Evolutionary conservation across 441 rosid genomes (phyloP).

Genomic region (Arabidopsis hybrid): DNA sequence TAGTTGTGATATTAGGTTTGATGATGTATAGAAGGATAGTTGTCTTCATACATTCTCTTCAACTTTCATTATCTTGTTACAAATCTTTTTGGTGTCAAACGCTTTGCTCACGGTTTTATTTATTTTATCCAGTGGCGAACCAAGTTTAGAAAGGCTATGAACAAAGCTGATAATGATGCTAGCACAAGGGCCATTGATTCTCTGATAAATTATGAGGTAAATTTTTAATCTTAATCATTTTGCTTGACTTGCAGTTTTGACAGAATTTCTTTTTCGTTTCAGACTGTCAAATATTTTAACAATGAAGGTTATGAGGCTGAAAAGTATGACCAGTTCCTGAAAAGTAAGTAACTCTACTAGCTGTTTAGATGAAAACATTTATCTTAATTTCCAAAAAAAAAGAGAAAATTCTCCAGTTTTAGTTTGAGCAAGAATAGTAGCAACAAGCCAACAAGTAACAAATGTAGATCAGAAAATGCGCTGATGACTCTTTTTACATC

Average conservation of each 20-base stretch:
- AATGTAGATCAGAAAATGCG: neutral
- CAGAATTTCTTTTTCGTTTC: slow-evolving; percentile 42
- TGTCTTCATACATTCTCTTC: slow-evolving; percentile 6
- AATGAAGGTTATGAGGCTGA: slow-evolving; percentile 80
- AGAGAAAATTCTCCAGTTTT: neutral
- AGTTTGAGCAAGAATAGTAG: slow-evolving; percentile 22
- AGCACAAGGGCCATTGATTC: slow-evolving; percentile 90
- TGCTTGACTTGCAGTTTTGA: slow-evolving; percentile 29
- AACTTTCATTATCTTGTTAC: neutral
- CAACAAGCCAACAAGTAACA: neutral
- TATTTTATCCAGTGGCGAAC: slow-evolving; percentile 74
- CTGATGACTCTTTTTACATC: slow-evolving; percentile 8
- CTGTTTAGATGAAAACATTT: slow-evolving; percentile 4
- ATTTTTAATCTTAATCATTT: slow-evolving; percentile 18
- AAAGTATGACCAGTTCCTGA: slow-evolving; percentile 77
- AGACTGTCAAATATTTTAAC: slow-evolving; percentile 96
- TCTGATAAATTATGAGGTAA: slow-evolving; percentile 93
- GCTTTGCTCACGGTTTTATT: slow-evolving; percentile 37
- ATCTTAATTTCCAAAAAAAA: neutral
- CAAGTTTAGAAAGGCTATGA: slow-evolving; percentile 91
- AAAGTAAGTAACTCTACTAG: slow-evolving; percentile 58
- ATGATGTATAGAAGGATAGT: slow-evolving; percentile 3
- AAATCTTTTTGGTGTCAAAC: slow-evolving; percentile 19
- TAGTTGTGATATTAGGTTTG: slow-evolving; percentile 16
- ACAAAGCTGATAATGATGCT: slow-evolving; percentile 96